Percentiles rank a stretch among this genome's conserved stretches.
phyloP scores from a whole-genome alignment of 2,329 filamentous ascomycete species.

The Talaromyces albobiverticillius region DNA sequence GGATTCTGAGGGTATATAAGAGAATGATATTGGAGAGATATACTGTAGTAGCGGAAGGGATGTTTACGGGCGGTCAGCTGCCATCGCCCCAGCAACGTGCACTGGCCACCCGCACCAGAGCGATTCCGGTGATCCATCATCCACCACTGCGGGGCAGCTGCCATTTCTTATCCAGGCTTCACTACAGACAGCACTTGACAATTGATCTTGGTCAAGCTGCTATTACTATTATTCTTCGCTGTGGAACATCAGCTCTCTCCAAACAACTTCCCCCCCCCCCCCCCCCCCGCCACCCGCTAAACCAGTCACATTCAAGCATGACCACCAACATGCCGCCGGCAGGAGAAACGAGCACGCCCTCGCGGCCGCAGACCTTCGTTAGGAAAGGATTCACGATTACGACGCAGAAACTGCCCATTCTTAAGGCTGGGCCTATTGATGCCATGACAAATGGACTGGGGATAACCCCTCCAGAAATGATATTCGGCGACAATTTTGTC shows the following conservation, averaged over 20 bases:
- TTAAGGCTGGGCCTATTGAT: constrained; percentile 87
- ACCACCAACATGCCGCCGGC: not conserved
- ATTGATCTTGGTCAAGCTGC: not conserved
- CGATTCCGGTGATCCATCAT: constrained; percentile 19
- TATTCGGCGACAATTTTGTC: constrained; percentile 93
- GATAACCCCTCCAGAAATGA: constrained; percentile 96
- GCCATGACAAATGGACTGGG: constrained; percentile 73
- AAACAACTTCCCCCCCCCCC: no score
- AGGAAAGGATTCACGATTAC: constrained; percentile 71
- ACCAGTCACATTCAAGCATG: not conserved
- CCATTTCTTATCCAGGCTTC: no score
- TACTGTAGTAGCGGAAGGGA: not conserved
- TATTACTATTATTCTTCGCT: not conserved
- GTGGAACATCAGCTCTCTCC: no score
- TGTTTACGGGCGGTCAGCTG: constrained; percentile 8
- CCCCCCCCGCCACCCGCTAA: no score
- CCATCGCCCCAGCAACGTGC: constrained; percentile 28
- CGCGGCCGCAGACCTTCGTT: constrained; percentile 54
- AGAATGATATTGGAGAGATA: not conserved
- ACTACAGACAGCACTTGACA: no score
- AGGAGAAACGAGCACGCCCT: constrained; percentile 15
- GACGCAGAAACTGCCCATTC: constrained; percentile 88
- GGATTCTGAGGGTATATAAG: no score
- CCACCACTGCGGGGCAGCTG: constrained; percentile 26
- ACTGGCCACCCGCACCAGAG: constrained; percentile 28